Percentiles rank a stretch among this genome's conserved stretches.
phyloP scores from a whole-genome alignment of 2,329 filamentous ascomycete species.

The Cadophora gregata region DNA sequence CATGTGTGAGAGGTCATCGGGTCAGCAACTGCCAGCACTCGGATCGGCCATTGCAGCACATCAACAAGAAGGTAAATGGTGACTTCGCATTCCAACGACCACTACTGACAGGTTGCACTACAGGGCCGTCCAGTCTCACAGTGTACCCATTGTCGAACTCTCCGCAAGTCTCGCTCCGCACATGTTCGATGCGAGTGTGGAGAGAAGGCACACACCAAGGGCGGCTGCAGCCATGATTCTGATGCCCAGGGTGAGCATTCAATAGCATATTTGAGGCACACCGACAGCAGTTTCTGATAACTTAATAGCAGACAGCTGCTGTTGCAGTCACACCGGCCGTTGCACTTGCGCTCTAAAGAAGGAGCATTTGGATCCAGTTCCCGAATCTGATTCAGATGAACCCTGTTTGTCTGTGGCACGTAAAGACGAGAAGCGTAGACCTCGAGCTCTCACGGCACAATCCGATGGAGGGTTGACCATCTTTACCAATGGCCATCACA shows the following conservation, averaged over 20 bases:
- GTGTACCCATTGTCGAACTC: slow-evolving; percentile 93
- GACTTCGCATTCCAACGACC: not conserved
- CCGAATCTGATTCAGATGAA: slow-evolving; percentile 66
- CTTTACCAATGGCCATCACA: slow-evolving; percentile 69
- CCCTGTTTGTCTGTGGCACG: slow-evolving; percentile 51
- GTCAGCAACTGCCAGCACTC: slow-evolving; percentile 98
- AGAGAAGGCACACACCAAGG: slow-evolving; percentile 74
- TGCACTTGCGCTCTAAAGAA: slow-evolving; percentile 71
- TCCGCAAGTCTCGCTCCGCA: slow-evolving; percentile 94
- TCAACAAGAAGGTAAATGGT: slow-evolving; percentile 77
- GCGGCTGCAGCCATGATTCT: slow-evolving; percentile 60
- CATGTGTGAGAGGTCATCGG: slow-evolving; percentile 93
- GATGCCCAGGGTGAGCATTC: slow-evolving; percentile 47
- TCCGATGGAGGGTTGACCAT: slow-evolving; percentile 64
- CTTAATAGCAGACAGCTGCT: slow-evolving; percentile 63
- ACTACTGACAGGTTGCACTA: slow-evolving; percentile 19
- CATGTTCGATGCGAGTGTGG: slow-evolving; percentile 98
- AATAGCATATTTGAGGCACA: slow-evolving; percentile 34
- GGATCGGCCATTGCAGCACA: slow-evolving; percentile 89
- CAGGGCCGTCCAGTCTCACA: slow-evolving; percentile 91
- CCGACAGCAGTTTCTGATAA: slow-evolving; percentile 43
- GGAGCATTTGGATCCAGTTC: slow-evolving; percentile 67
- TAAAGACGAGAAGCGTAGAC: slow-evolving; percentile 51
- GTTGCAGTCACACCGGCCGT: slow-evolving; percentile 71
- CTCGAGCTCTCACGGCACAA: slow-evolving; percentile 66